Base-by-base conservation (phyloP, 2,329 filamentous ascomycete genomes). In the Bipolaris bicolor region DNA sequence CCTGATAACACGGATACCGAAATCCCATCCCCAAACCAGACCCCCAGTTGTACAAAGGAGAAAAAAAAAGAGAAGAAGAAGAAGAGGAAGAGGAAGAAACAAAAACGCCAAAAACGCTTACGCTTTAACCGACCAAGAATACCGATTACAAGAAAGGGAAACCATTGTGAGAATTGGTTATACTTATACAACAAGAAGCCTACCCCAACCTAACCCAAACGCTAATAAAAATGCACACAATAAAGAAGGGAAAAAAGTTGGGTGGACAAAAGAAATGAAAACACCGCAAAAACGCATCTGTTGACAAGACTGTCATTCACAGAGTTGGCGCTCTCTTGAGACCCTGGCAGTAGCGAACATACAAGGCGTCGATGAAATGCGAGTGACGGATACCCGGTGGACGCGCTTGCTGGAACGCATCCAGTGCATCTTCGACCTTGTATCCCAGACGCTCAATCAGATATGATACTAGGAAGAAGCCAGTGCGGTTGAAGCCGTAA, bases 401-500 rank as follows among this genome's bases (percentile, higher is more conserved):
- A 52, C 93, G 82, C 54, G 86, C 85, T 63, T 78, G 78, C 16
- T 87, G 87, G 78, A 98, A 98, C 58, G 87, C 84, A 50, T 91
- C 86, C 58, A 98, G 87, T 1, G 94, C 94, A 52, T 89, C 86
- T 67, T 90, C 85, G 1, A 97, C 85, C 20, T 80, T 80, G 68
- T 86, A 93, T 0, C 86, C 88, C 64, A 90, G 85, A 45, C 87
- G 82, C 78, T 97, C 92, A 13, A 97, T 88, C n/a, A 98, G 81
- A 71, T 97, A 98, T 69, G 88, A 92, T 31, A 91, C 89, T 49
- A 98, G 86, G 71, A 97, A 90, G 74, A 94, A 97, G 0, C 94
- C 94, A 0, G 94, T 97, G 20, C 93, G 86, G 74, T 98, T 97
- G 79, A 96, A 97, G 0, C 94, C 94, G 67, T 97, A 97, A 71